A percentile compares a stretch with the other conserved stretches of the same genome.
Conservation (phyloP, 495 filamentous ascomycete genomes). For the Aspergillus mulundensis region DNA sequence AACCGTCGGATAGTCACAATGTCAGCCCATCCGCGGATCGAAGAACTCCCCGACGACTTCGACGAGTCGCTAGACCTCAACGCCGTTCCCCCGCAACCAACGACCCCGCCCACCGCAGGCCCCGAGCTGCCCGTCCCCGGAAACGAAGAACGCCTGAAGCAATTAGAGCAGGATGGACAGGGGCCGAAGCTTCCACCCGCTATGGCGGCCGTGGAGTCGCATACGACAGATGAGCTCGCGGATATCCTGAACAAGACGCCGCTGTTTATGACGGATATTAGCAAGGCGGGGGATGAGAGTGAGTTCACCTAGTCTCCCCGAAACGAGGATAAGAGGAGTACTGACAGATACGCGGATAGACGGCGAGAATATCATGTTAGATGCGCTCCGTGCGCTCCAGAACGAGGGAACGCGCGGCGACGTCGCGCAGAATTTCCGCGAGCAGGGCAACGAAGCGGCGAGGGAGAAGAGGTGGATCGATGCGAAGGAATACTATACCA, state of each 20-base stretch:
- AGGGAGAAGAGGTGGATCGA: conserved; percentile 69
- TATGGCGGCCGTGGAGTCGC: conserved; percentile 54
- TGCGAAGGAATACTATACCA: conserved; percentile 87
- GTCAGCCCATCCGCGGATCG: conserved; percentile 48
- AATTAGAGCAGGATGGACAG: conserved; percentile 27
- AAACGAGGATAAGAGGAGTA: neutral
- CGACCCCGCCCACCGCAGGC: conserved; percentile 24
- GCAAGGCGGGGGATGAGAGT: conserved; percentile 59
- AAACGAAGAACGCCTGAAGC: conserved; percentile 36
- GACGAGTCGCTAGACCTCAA: conserved; percentile 41
- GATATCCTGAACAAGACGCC: conserved; percentile 76
- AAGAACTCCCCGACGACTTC: conserved; percentile 51
- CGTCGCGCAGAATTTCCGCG: conserved; percentile 71
- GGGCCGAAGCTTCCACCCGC: conserved; percentile 51
- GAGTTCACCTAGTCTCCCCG: conserved; percentile 8
- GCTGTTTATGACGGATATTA: conserved; percentile 91
- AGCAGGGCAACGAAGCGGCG: conserved; percentile 87
- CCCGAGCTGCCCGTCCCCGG: conserved; percentile 42
- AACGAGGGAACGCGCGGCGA: conserved; percentile 89
- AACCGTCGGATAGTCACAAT: conserved; percentile 11
- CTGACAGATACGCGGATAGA: conserved; percentile 22
- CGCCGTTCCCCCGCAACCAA: conserved; percentile 10
- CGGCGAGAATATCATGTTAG: conserved; percentile 68
- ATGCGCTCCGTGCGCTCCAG: conserved; percentile 82
- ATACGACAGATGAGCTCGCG: conserved; percentile 67